Percentiles rank a stretch among this genome's conserved stretches.
These are phyloP conservation scores for Apophysomyces elegans DNA, from an alignment of 371 early-diverging fungal species.

Conservation along the genomic window DNA sequence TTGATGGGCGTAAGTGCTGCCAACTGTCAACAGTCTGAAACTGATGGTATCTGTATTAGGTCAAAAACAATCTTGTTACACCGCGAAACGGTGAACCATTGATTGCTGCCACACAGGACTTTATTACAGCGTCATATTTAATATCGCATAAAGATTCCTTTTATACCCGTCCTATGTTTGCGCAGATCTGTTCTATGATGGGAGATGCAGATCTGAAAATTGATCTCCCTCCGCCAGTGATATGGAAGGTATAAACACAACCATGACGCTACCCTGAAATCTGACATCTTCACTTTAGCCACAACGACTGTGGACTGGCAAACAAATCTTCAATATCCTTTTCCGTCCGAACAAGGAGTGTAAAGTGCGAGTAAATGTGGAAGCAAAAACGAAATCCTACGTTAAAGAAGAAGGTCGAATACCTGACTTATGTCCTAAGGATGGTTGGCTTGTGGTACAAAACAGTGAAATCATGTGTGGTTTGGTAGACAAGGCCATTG, in stretches of 20 bases:
- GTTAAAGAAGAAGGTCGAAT: constrained; percentile 61
- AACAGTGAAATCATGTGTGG: constrained; percentile 97
- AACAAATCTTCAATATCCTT: constrained; percentile 80
- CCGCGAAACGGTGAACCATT: constrained; percentile 98
- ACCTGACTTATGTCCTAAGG: constrained; percentile 87
- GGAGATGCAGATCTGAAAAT: constrained; percentile 79
- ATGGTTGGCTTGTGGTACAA: constrained; percentile 88
- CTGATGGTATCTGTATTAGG: constrained; percentile 18
- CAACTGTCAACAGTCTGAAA: neutral
- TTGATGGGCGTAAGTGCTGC: constrained; percentile 85
- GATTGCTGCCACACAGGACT: constrained; percentile 99
- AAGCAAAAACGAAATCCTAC: constrained; percentile 85
- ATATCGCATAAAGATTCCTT: constrained; percentile 94
- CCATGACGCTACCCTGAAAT: neutral
- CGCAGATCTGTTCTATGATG: constrained; percentile 88
- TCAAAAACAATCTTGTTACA: constrained; percentile 96
- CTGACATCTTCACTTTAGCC: constrained; percentile 46
- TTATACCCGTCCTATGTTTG: constrained; percentile 94
- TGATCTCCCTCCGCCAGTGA: constrained; percentile 93
- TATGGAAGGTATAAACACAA: constrained; percentile 69
- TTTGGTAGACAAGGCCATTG: constrained; percentile 92
- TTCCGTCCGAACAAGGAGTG: constrained; percentile 84
- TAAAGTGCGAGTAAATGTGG: constrained; percentile 81
- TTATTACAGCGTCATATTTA: constrained; percentile 97
- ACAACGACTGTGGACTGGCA: constrained; percentile 67